These are phyloP conservation scores for Mucor circinelloides DNA, from an alignment of 371 early-diverging fungal genomes.

Conservation along the genomic window DNA sequence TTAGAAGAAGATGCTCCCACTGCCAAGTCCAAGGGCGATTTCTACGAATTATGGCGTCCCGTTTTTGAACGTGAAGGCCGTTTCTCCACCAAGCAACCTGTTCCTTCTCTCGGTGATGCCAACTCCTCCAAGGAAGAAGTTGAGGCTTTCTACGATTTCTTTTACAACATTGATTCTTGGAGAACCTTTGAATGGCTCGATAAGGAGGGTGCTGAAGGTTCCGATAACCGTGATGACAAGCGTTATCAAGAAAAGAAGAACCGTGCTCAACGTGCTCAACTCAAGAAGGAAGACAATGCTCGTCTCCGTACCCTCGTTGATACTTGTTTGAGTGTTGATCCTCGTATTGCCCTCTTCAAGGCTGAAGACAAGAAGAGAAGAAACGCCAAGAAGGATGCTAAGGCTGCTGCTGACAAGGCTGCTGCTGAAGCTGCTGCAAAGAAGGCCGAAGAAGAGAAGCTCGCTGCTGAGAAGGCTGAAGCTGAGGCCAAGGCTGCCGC, in stretches of 20 bases:
- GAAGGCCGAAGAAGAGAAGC: slow-evolving; percentile 52
- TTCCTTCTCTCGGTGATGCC: slow-evolving; percentile 81
- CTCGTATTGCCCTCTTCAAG: slow-evolving; percentile 89
- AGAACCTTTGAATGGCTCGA: slow-evolving; percentile 97
- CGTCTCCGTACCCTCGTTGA: slow-evolving; percentile 89
- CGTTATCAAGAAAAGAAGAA: slow-evolving; percentile 95
- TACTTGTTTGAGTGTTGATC: slow-evolving; percentile 81
- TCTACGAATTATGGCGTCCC: slow-evolving; percentile 86
- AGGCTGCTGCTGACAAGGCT: slow-evolving; percentile 74
- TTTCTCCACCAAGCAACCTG: slow-evolving; percentile 89
- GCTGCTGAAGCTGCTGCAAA: slow-evolving; percentile 67
- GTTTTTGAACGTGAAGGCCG: slow-evolving; percentile 92
- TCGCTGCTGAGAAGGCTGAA: slow-evolving; percentile 59
- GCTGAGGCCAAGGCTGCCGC: slow-evolving; percentile 65
- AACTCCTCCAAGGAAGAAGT: slow-evolving; percentile 79
- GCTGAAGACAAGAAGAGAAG: slow-evolving; percentile 88
- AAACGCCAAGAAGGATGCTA: slow-evolving; percentile 88
- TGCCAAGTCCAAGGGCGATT: slow-evolving; percentile 82
- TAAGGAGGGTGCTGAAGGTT: slow-evolving; percentile 92
- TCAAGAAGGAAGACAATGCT: slow-evolving; percentile 96
- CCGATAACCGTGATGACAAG: slow-evolving; percentile 93
- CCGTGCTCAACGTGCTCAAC: slow-evolving; percentile 87
- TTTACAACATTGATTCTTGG: slow-evolving; percentile 97
- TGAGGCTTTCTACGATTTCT: slow-evolving; percentile 96
- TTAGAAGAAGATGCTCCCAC: slow-evolving; percentile 62